phyloP scores from a whole-genome alignment of 331 rosid genomes.

The Quercus lobata region DNA sequence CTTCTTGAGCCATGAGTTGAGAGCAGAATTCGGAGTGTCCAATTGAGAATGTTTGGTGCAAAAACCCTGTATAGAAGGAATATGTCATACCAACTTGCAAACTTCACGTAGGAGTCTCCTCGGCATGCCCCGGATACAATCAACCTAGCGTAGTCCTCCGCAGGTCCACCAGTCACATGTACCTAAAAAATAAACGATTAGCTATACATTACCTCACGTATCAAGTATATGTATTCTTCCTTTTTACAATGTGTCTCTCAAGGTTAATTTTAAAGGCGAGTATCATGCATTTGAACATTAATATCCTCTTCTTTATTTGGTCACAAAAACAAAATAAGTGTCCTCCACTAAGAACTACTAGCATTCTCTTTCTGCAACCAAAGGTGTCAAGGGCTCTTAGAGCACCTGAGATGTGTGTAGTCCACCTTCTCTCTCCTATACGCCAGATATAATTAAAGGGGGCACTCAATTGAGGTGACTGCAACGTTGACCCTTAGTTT shows the following conservation, averaged over 20 bases:
- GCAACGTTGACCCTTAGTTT: too few relatives aligned
- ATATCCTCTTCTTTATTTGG: background rate
- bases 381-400: too few relatives aligned
- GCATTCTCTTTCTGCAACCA: too few relatives aligned
- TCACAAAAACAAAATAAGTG: too few relatives aligned
- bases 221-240: too few relatives aligned
- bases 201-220: background rate
- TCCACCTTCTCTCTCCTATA: too few relatives aligned
- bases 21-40: slow-evolving; percentile 63
- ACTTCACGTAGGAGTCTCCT: slow-evolving; percentile 67
- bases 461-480: too few relatives aligned
- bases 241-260: background rate
- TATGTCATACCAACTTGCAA: slow-evolving; percentile 81
- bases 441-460: too few relatives aligned
- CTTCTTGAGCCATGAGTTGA: slow-evolving; percentile 39
- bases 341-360: too few relatives aligned
- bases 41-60: slow-evolving; percentile 61
- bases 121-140: slow-evolving; percentile 78
- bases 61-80: slow-evolving; percentile 64
- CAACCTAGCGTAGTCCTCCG: slow-evolving; percentile 69
- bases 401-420: too few relatives aligned
- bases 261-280: background rate
- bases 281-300: background rate
- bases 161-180: slow-evolving; percentile 46
- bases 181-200: slow-evolving; percentile 26